Evolutionary conservation across 148 eudicot genomes (phyloP), one percentile per base, ranked within the genome.

Genomic region (Rhododendron mucronatum): DNA sequence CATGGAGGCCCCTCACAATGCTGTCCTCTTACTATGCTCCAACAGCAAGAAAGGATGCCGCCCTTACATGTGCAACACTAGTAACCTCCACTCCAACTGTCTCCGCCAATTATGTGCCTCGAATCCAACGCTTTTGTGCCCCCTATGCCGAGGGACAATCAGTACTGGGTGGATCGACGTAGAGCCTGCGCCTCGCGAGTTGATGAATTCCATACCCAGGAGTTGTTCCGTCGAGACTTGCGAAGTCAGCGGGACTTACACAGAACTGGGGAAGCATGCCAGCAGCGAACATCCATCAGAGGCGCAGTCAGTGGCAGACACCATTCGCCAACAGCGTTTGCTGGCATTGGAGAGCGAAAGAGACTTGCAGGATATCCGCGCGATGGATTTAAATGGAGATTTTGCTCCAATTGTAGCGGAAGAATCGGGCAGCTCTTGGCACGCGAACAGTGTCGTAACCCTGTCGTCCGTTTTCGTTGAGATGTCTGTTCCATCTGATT

Each of bases 101-200:
- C 80, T 88, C 5, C 79, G 53, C 76, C 87, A 85, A 82, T 85
- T 74, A 18, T 13, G 53, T n/a, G 59, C 41, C 51, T 20, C 85
- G 18, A 67, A 35, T 6, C 53, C 65, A 53, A 67, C 75, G 55
- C 85, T 86, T 48, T 44, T 77, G 2, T 89, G 93, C 84, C 92
- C 93, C 21, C 87, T 92, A 1, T 92, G 92, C 51, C 45, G 93
- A 69, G 93, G 93, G 6, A 44, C 81, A 30, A 59, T 92, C 53
- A 83, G 67, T 1, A 41, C 45, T 41, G 89, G 80, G 33, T 92
- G 89, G 81, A 20, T 77, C 35, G 89, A 88, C 51, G 47, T 86
- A 21, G 51, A 89, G 76, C 75, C 83, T 37, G 89, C 89, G 5
- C 57, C 57, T 26, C 88, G 91, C 2, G 28, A 28, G 45, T 87